Conservation (phyloP, 306 rosid species). For the Cucumis melo region DNA sequence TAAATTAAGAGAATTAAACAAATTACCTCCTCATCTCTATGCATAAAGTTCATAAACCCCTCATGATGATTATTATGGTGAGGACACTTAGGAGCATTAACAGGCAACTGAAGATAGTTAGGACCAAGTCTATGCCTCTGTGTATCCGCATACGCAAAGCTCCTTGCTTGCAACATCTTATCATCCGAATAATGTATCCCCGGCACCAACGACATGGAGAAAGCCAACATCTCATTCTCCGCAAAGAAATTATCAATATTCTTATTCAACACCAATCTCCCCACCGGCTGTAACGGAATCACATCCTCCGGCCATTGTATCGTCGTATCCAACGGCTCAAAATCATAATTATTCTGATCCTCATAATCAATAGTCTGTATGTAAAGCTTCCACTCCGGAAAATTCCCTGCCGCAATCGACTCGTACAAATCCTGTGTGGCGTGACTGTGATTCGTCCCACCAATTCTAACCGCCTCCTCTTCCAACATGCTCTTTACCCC, state of each 20-base stretch:
- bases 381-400: conserved; percentile 88
- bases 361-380: conserved; percentile 76
- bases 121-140: conserved; percentile 97
- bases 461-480: conserved; percentile 67
- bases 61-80: conserved; percentile 89
- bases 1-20: not conserved
- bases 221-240: conserved; percentile 90
- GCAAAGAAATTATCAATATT: conserved; percentile 92
- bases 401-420: conserved; percentile 86
- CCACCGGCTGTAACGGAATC: conserved; percentile 84
- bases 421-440: conserved; percentile 83
- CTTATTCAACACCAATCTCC: conserved; percentile 79
- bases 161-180: conserved; percentile 72
- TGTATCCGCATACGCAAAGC: conserved; percentile 76
- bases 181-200: conserved; percentile 79
- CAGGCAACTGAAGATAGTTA: conserved; percentile 81
- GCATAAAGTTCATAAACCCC: conserved; percentile 84
- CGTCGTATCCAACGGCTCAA: conserved; percentile 82
- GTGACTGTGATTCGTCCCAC: conserved; percentile 88
- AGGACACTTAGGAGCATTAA: conserved; percentile 76
- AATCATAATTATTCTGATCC: conserved; percentile 69
- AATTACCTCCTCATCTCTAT: conserved; percentile 80
- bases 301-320: conserved; percentile 94
- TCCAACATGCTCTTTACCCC: conserved; percentile 75
- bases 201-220: conserved; percentile 68